Evolutionary conservation across 2,329 filamentous ascomycete genomes (phyloP).

Genomic region (Cladophialophora bantiana): DNA sequence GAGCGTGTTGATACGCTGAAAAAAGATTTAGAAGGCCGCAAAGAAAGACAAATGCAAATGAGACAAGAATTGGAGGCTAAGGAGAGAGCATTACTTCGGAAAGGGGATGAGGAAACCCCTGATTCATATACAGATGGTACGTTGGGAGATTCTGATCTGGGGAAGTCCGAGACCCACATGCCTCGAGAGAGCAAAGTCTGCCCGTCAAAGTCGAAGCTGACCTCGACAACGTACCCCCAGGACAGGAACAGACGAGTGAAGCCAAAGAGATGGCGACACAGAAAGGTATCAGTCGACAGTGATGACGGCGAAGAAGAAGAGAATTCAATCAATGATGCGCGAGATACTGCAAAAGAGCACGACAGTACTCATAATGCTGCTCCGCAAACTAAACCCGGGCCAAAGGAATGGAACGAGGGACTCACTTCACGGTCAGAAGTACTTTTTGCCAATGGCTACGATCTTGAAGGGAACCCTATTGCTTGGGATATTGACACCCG

Average conservation of each 20-base stretch:
- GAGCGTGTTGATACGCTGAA: slow-evolving; percentile 38
- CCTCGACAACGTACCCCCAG: slow-evolving; percentile 27
- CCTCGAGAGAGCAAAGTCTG: slow-evolving; percentile 8
- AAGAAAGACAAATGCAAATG: slow-evolving; percentile 35
- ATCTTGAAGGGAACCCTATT: slow-evolving; percentile 31
- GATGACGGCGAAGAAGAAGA: slow-evolving; percentile 30
- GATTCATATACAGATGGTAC: slow-evolving; percentile 36
- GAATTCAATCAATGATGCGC: slow-evolving; percentile 1
- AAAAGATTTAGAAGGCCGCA: slow-evolving; percentile 37
- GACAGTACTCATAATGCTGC: not conserved
- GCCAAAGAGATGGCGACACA: slow-evolving; percentile 22
- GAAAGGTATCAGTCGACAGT: slow-evolving; percentile 31
- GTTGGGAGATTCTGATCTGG: slow-evolving; percentile 30
- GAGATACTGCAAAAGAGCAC: not conserved
- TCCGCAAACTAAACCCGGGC: slow-evolving; percentile 1
- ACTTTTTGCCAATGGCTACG: slow-evolving; percentile 25
- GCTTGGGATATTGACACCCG: slow-evolving; percentile 36
- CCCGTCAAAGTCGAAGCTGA: slow-evolving; percentile 30
- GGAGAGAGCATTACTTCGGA: slow-evolving; percentile 31
- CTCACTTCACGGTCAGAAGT: slow-evolving; percentile 23
- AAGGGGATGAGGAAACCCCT: slow-evolving; percentile 17
- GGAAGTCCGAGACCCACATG: slow-evolving; percentile 17
- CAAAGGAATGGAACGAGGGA: not conserved
- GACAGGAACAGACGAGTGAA: slow-evolving; percentile 28
- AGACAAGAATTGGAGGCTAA: slow-evolving; percentile 36